Percentiles rank a stretch among this genome's conserved stretches.
Conservation (phyloP, 1,284 basidiomycete genomes). For the Anthracocystis panici-leucophaei region DNA sequence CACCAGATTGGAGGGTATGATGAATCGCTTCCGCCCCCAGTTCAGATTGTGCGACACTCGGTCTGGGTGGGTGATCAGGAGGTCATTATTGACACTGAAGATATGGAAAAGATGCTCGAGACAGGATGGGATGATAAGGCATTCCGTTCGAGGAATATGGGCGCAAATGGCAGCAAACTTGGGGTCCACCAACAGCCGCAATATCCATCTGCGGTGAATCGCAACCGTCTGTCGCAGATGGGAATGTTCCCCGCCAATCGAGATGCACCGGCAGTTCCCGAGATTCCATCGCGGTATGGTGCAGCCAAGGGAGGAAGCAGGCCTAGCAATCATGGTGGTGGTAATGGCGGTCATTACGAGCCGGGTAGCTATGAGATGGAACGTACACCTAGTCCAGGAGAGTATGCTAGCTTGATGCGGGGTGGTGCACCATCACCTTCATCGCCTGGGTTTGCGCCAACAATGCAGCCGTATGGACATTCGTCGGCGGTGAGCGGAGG, state of each 20-base stretch:
- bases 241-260: conserved; percentile 36
- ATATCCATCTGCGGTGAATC: conserved; percentile 40
- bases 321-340: not conserved
- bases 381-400: conserved; percentile 48
- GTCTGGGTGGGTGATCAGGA: conserved; percentile 59
- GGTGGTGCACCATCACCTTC: conserved; percentile 44
- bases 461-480: conserved; percentile 38
- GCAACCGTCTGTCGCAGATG: conserved; percentile 40
- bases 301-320: not conserved
- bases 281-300: conserved; percentile 47
- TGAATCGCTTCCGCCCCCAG: conserved; percentile 58
- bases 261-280: conserved; percentile 44
- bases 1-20: conserved; percentile 71
- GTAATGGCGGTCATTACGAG: conserved; percentile 16
- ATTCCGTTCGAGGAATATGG: conserved; percentile 25
- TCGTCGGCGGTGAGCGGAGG: conserved; percentile 45
- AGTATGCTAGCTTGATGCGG: conserved; percentile 53
- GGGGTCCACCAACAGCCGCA: conserved; percentile 34
- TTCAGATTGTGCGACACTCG: conserved; percentile 58
- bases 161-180: conserved; percentile 1
- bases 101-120: conserved; percentile 65
- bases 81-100: conserved; percentile 55
- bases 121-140: conserved; percentile 59
- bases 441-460: conserved; percentile 32
- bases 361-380: conserved; percentile 52